Evolutionary conservation across 306 rosid species (phyloP), one percentile per base, ranked within the genome.

Genomic region (Senna tora): DNA sequence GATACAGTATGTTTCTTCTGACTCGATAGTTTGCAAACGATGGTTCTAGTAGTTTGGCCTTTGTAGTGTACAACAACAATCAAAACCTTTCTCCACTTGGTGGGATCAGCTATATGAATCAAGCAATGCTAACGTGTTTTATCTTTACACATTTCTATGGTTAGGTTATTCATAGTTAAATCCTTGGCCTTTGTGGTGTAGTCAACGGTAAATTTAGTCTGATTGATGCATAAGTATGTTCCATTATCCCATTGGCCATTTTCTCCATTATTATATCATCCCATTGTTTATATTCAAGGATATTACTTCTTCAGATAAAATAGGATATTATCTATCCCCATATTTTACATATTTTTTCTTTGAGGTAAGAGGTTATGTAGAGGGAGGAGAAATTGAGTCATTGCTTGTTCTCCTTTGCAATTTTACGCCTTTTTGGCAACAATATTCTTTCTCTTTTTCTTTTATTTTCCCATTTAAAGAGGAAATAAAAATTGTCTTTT

Each of bases 1-100:
- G 98, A 94, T 69, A 85, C 97, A 9, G 98, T 94, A 91, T 79
- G 92, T 55, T 60, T 47, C 68, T 69, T 77, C 69, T 56, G 30
- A 21, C 62, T 32, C 17, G 21, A 60, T 52, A 59, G 80, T 69
- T 50, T 75, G 71, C 67, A 38, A 53, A 61, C 38, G 10, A 42
- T 50, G 51, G 21, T 59, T 70, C 75, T 54, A 30, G 11, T 58
- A 41, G 13, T 36, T 66, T 72, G 69, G 51, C 12, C 51, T 57
- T 21, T 49, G 50, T 74, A 20, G 61, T 41, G 49, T 45, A 22
- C 2, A n/a, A 6, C n/a, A n/a, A n/a, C n/a, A n/a, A n/a, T n/a
- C n/a, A n/a, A n/a, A n/a, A n/a, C n/a, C n/a, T n/a, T n/a, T n/a
- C n/a, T n/a, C n/a, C n/a, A n/a, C n/a, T n/a, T n/a, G n/a, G n/a